Evolutionary conservation across 208 protist genomes (phyloP).

Genomic region (Acanthamoeba culbertsoni): DNA sequence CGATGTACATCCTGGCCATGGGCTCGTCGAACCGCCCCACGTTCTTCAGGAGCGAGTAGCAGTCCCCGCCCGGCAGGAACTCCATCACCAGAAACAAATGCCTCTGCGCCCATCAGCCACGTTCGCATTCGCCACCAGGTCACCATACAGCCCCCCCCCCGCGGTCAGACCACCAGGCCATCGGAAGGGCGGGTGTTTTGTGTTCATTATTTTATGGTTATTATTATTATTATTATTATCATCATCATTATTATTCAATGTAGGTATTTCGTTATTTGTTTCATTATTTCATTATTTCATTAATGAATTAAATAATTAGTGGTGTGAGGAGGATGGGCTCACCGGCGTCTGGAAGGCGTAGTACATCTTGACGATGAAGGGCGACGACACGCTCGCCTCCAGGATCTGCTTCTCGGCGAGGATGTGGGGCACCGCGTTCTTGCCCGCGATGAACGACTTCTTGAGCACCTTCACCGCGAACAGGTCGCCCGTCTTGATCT

Average conservation of each 20-base stretch:
- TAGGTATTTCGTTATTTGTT: too few species aligned
- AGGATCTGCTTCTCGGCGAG: slow-evolving; percentile 80
- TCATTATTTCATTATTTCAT: too few species aligned
- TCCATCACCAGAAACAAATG: slow-evolving; percentile 83
- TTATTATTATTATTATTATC: too few species aligned
- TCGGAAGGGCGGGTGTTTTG: too few species aligned
- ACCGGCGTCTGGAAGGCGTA: slow-evolving; percentile 82
- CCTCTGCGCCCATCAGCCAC: neutral
- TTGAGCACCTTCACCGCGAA: slow-evolving; percentile 85
- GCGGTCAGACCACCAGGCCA: too few species aligned
- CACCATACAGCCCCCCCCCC: too few species aligned
- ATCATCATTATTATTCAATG: too few species aligned
- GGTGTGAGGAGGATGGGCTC: neutral
- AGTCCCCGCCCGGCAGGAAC: slow-evolving; percentile 84
- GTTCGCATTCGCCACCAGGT: neutral
- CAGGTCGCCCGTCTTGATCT: slow-evolving; percentile 80
- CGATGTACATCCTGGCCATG: slow-evolving; percentile 72
- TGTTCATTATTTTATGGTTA: too few species aligned
- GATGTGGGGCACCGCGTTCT: slow-evolving; percentile 82
- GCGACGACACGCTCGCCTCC: slow-evolving; percentile 66
- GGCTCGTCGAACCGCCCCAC: neutral
- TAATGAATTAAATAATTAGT: too few species aligned
- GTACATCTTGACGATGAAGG: slow-evolving; percentile 84
- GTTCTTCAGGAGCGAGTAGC: slow-evolving; percentile 72
- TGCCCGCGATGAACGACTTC: slow-evolving; percentile 78